Conservation (phyloP, 1,284 basidiomycete genomes). For the Chondrostereum purpureum region DNA sequence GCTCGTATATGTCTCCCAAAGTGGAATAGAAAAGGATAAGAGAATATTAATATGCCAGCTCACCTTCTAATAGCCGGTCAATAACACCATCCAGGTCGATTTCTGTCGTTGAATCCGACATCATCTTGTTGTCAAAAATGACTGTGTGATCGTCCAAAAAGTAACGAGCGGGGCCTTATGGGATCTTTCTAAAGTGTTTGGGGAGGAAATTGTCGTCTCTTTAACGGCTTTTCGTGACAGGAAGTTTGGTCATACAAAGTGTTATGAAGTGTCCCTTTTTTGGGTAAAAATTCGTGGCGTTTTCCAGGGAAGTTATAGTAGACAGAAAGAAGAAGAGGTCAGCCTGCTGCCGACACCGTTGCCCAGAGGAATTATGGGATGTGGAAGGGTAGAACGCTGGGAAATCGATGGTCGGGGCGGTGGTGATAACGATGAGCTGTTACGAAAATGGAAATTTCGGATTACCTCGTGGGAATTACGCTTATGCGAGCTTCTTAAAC, state of each 20-base stretch:
- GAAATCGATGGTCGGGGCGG: slow-evolving; percentile 37
- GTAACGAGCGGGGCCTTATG: no score
- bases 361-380: slow-evolving; percentile 8
- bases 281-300: no score
- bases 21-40: slow-evolving; percentile 13
- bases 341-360: slow-evolving; percentile 3
- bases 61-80: slow-evolving; percentile 93
- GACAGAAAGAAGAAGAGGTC: slow-evolving; percentile 2
- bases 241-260: no score
- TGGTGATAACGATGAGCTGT: slow-evolving; percentile 32
- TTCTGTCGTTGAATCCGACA: slow-evolving; percentile 70
- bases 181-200: no score
- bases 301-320: no score
- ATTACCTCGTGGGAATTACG: no score
- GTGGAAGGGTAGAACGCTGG: slow-evolving; percentile 15
- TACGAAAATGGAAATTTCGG: slow-evolving; percentile 28
- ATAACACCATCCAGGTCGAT: slow-evolving; percentile 98
- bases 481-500: no score
- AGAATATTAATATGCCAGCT: slow-evolving; percentile 36
- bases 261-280: no score
- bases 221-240: no score
- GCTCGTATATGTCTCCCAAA: no score
- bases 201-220: no score
- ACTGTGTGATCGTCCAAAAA: neutral
- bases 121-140: slow-evolving; percentile 19